Evolutionary conservation across 192 early-diverging fungal genomes (phyloP), one percentile per base, ranked within the genome.

Genomic region (Coemansia sp.): DNA sequence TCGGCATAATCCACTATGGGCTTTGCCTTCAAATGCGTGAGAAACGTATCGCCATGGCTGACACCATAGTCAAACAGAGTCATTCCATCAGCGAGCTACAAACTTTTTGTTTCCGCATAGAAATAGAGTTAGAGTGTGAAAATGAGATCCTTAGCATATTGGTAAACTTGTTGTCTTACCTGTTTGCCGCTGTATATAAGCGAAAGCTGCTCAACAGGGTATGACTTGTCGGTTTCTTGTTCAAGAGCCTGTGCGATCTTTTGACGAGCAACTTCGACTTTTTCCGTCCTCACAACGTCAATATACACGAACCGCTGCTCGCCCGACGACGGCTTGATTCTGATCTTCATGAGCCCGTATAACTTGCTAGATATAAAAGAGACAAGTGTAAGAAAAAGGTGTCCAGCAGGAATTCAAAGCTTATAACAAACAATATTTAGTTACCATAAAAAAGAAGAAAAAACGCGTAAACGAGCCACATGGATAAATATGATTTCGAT

Each of bases 51-150:
- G 10, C 62, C 65, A 15, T 83, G 66, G 9, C 60, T 72, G 10
- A 83, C 60, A 9, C 57, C 53, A 38, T 83, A 83, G 60, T 79
- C 68, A 59, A 75, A 75, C 7, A 83, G 57, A 2, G 59, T 49
- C 64, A 75, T 70, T 2, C 81, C 72, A 17, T 83, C 57, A 11
- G 77, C 81, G 25, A 83, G 42, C 68, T 57, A 21, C 48, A 50
- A 10, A 14, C 51, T 57, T 44, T n/a, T 15, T 44, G 15, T 7
- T 44, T 26, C 25, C 25, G 25, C 25, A 26, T 15, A 44, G 10
- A 44, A 44, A 44, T 44, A 12, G 15, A 15, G 11, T n/a, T 44
- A 44, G 23, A 26, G 6, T 7, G 8, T 34, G 8, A 54, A 26
- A 57, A 21, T 17, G 11, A 37, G 9, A 40, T n/a, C 1, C 44